These are phyloP conservation scores for Casuarina glauca DNA, from an alignment of 306 rosid genomes.

Conservation along the genomic window DNA sequence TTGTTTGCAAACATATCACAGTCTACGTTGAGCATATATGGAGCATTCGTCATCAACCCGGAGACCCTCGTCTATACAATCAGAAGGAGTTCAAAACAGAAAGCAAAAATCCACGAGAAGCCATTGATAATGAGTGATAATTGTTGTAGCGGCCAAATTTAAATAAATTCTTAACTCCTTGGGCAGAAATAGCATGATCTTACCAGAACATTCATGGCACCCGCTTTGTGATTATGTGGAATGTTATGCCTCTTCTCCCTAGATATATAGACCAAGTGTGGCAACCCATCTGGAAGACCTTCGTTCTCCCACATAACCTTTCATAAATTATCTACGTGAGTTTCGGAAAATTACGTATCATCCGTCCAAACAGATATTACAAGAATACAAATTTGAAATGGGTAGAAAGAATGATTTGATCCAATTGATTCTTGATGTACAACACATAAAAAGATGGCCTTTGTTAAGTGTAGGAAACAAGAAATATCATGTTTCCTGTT, in stretches of 20 bases:
- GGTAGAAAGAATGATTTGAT: too few relatives aligned
- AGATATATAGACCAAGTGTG: slow-evolving; percentile 54
- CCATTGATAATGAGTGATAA: too few relatives aligned
- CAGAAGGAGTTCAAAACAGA: background rate
- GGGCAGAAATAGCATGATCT: too few relatives aligned
- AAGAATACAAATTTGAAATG: too few relatives aligned
- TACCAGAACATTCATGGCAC: slow-evolving; percentile 67
- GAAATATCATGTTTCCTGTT: too few relatives aligned
- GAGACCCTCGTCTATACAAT: slow-evolving; percentile 56
- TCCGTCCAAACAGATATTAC: too few relatives aligned
- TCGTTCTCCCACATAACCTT: slow-evolving; percentile 64
- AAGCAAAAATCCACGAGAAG: background rate
- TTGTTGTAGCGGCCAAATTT: too few relatives aligned
- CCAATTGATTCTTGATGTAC: too few relatives aligned
- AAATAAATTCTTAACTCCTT: too few relatives aligned
- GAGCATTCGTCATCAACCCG: slow-evolving; percentile 71
- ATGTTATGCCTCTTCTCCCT: slow-evolving; percentile 56
- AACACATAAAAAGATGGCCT: too few relatives aligned
- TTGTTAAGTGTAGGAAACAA: too few relatives aligned
- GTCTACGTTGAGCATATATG: slow-evolving; percentile 62
- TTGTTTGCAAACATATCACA: slow-evolving; percentile 72
- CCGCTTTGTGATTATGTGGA: slow-evolving; percentile 67
- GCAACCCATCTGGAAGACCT: slow-evolving; percentile 31
- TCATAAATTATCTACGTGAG: background rate
- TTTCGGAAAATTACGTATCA: background rate